Evolutionary conservation across 768 basidiomycete species (phyloP).

Genomic region (Panaeolus papilionaceus): DNA sequence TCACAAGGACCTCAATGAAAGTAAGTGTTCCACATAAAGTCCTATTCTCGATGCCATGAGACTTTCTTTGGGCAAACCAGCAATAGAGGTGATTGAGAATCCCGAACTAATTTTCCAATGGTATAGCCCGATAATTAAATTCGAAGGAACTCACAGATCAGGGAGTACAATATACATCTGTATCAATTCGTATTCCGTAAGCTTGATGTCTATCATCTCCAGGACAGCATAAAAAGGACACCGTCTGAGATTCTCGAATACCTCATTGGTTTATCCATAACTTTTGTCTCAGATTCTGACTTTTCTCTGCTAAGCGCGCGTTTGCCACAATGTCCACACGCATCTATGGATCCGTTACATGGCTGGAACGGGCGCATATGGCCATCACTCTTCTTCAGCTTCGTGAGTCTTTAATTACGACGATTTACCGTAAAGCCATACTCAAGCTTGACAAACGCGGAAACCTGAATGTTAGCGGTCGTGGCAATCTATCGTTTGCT

Average conservation of each 20-base stretch:
- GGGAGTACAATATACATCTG: background rate
- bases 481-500: slow-evolving; percentile 14
- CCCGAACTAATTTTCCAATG: background rate
- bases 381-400: background rate
- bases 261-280: background rate
- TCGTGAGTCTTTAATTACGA: background rate
- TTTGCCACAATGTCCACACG: background rate
- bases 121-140: background rate
- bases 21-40: too few relatives aligned
- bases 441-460: too few relatives aligned
- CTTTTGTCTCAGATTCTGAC: background rate
- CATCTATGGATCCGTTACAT: background rate
- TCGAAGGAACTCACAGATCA: background rate
- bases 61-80: background rate
- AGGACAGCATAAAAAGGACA: background rate
- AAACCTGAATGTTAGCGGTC: background rate
- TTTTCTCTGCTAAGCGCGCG: slow-evolving; percentile 2
- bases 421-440: background rate
- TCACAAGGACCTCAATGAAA: too few relatives aligned
- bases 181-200: background rate
- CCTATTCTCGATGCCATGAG: background rate
- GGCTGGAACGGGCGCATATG: slow-evolving; percentile 5
- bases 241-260: background rate
- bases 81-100: background rate
- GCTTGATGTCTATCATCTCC: background rate